Conservation (phyloP, 2,329 filamentous ascomycete species). For the Pseudocercospora pini-densiflorae region DNA sequence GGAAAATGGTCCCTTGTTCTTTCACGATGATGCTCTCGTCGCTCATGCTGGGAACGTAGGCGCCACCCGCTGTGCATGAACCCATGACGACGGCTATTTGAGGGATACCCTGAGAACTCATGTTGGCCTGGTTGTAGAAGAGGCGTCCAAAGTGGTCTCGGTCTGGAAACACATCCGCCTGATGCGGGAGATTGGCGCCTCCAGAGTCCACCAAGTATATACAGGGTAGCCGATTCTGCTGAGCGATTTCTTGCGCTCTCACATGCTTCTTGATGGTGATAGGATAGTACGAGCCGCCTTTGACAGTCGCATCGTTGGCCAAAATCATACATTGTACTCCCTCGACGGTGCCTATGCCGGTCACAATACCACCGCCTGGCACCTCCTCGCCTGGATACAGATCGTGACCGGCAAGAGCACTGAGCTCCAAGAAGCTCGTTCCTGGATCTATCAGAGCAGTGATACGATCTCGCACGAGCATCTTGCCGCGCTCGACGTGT, state of each 20-base stretch:
- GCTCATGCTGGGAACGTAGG: slow-evolving; percentile 96
- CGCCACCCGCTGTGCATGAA: slow-evolving; percentile 91
- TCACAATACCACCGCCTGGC: slow-evolving; percentile 88
- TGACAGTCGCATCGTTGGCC: slow-evolving; percentile 95
- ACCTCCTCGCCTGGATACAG: slow-evolving; percentile 88
- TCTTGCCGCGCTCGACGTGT: slow-evolving; percentile 86
- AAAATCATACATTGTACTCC: slow-evolving; percentile 92
- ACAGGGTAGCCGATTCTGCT: slow-evolving; percentile 83
- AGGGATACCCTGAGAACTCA: slow-evolving; percentile 86
- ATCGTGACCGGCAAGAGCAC: slow-evolving; percentile 83
- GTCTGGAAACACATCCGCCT: slow-evolving; percentile 95
- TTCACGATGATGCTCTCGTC: slow-evolving; percentile 97
- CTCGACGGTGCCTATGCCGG: slow-evolving; percentile 86
- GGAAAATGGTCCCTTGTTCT: slow-evolving; percentile 95
- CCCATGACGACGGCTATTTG: slow-evolving; percentile 98
- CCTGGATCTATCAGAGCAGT: slow-evolving; percentile 86
- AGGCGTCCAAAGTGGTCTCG: slow-evolving; percentile 94
- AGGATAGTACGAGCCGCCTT: slow-evolving; percentile 95
- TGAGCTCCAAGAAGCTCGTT: slow-evolving; percentile 91
- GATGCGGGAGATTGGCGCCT: slow-evolving; percentile 91
- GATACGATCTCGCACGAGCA: slow-evolving; percentile 89
- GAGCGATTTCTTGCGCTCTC: slow-evolving; percentile 85
- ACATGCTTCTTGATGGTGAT: slow-evolving; percentile 98
- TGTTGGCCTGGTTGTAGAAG: slow-evolving; percentile 96
- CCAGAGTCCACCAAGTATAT: slow-evolving; percentile 97